Base-by-base conservation (phyloP, 176 grass and related monocot genomes). In the Bonia amplexicaulis region DNA sequence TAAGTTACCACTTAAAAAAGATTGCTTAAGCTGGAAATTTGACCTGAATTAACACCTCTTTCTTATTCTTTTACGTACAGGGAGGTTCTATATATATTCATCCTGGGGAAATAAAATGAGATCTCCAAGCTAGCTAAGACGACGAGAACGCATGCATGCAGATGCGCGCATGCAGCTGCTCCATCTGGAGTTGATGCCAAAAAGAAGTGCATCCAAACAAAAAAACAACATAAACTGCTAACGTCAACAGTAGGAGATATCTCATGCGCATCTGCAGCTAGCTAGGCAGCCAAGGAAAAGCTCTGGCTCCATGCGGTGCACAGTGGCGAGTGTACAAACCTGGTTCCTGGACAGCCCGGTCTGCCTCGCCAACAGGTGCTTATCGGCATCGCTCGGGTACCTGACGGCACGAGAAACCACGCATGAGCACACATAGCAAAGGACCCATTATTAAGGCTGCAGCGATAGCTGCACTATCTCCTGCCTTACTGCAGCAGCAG, bases 311-410 rank as follows among this genome's bases (percentile, higher is more conserved):
- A 85, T 20, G 66, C 22, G 59, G 53, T 68, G 20, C 29, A 62
- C 45, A n/a, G 71, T 45, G 80, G 80, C 70, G 72, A 79, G 80
- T 25, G 75, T 77, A 88, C 88, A 89, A 69, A 99, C 97, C 97
- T 99, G 97, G 84, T 99, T 99, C 87, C 93, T 94, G 86, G 93
- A 96, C 69, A 99, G 84, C 75, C 97, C 97, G 57, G 97, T 99
- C 91, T 99, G 97, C 74, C 97, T 91, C 61, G 97, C 93, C 93
- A 99, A 82, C 90, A 99, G 82, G 90, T 94, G 97, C 86, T 99
- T 99, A 99, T 99, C 97, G 48, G 97, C 97, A 88, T 99, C 97
- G 89, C 93, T 99, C 41, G 97, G 97, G 88, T 99, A 99, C 88
- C 97, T 99, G 91, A 39, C 68, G 90, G 63, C 79, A 90, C 69